Evolutionary conservation across 768 basidiomycete species (phyloP).

Genomic region (Pulveroboletus sp.): DNA sequence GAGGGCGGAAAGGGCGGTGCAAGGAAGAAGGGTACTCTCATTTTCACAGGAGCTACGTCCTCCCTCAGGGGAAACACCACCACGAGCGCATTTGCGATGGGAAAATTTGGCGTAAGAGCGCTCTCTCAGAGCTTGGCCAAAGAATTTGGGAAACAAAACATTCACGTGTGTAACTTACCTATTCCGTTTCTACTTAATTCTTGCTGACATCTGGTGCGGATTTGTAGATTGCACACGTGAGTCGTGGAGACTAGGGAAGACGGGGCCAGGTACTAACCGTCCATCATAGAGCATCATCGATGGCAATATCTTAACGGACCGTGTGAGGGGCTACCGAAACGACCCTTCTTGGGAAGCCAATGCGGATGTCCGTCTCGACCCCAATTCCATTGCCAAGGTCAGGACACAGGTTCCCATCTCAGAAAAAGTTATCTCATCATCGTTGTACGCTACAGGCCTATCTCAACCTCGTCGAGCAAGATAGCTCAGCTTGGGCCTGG

Average conservation of each 20-base stretch:
- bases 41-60: slow-evolving; percentile 76
- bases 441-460: slow-evolving; percentile 47
- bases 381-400: slow-evolving; percentile 71
- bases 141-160: slow-evolving; percentile 72
- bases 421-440: not conserved
- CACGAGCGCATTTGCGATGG: slow-evolving; percentile 63
- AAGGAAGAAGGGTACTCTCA: slow-evolving; percentile 61
- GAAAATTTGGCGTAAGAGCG: slow-evolving; percentile 60
- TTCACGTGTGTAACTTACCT: slow-evolving; percentile 48
- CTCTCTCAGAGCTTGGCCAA: slow-evolving; percentile 71
- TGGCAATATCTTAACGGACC: slow-evolving; percentile 49
- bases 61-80: slow-evolving; percentile 57
- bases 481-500: slow-evolving; percentile 74
- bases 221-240: slow-evolving; percentile 60
- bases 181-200: not conserved
- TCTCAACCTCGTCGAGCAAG: slow-evolving; percentile 63
- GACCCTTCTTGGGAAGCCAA: slow-evolving; percentile 43
- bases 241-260: slow-evolving; percentile 22
- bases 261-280: not conserved
- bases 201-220: not conserved
- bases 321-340: slow-evolving; percentile 27
- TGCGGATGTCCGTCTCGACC: slow-evolving; percentile 47
- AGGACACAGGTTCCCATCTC: slow-evolving; percentile 12
- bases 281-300: slow-evolving; percentile 60
- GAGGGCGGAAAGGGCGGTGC: slow-evolving; percentile 35